Base-by-base conservation (phyloP, 1,284 basidiomycete species). In the Austroboletus niveus region DNA sequence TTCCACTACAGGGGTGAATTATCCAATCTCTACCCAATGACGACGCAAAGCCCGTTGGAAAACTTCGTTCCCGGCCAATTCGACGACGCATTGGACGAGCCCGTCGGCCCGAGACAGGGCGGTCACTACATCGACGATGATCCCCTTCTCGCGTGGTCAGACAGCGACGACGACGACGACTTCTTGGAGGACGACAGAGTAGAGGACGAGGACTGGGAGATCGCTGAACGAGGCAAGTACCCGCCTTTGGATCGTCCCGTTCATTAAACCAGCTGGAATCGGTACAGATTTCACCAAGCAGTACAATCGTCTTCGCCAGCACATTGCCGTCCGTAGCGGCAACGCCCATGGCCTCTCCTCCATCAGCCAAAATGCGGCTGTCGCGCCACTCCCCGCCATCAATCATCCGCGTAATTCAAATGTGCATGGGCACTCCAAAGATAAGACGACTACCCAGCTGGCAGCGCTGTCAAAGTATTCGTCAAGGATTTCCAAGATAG, bases 171-270 rank as follows among this genome's bases (percentile, higher is more conserved):
- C 7, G 73, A 75, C 27, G 64, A 74, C 38, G 75, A 73, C 56
- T 73, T 75, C 39, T 82, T 79, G 49, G 77, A 82, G 41, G 75
- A 78, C 42, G 71, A 76, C 57, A 74, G 84, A 42, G 85, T 86
- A 17, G 89, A 94, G 57, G 90, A 94, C 66, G 93, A 95, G 66
- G 92, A 95, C 67, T 94, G 92, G 92, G 93, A 94, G 64, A 80
- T 91, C 35, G 85, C 91, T 17, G 86, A 88, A 65, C 74, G 85
- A 75, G 87, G 87, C 84, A 48, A 48, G 72, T 52, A 24, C 56
- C 4, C 41, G 31, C 15, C 40, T 35, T 9, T 40, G 9, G 14
- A 34, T 43, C 30, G 30, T 30, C 30, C 20, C 4, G 27, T 8
- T 8, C 27, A 8, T 27, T 8, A 4, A 27, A 24, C 47, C 15